Evolutionary conservation across 2,329 filamentous ascomycete genomes (phyloP), one percentile per base, ranked within the genome.

Genomic region (Neofusicoccum ribis): DNA sequence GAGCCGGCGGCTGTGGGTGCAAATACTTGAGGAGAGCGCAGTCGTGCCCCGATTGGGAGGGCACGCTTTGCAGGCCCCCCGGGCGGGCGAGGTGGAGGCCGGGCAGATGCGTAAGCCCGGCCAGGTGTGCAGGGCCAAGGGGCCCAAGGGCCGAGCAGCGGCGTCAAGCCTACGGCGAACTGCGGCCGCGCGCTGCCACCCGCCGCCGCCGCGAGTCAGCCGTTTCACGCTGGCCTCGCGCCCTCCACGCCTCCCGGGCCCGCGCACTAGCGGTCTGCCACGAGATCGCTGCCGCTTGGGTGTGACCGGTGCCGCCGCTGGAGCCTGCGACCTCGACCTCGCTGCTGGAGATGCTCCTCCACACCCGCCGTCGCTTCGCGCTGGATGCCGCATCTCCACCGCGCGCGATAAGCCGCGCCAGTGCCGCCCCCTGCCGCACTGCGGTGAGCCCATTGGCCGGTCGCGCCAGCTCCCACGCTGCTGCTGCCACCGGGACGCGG

Each of bases 21-120:
- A 41, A 34, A 34, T 59, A 59, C 54, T 59, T 59, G 54, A 59
- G 41, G 54, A 17, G 39, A 11, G 39, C 36, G 54, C 41, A 41
- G 54, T 17, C 39, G 27, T n/a, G 39, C 20, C 39, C 54, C 54
- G 54, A 59, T 59, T 59, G 41, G 56, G 41, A 31, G 43, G 12
- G 27, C 5, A 23, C 20, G 8, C 27, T 31, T 6, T 31, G 52
- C 54, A 44, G 54, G 54, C 54, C 54, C 54, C 54, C 54, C 54
- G 37, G 52, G 39, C 39, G 54, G 34, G 39, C 23, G 43, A 34
- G 54, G 31, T 34, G 54, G 47, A 51, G 47, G 47, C 47, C 23
- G 47, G 15, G n/a, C 20, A 51, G 47, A 23, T 60, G 56, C 56
- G 56, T 60, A 60, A 60, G 56, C 56, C 43, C 15, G 41, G 54